Base-by-base conservation (phyloP, 495 filamentous ascomycete genomes). In the Penicillium argentinense region DNA sequence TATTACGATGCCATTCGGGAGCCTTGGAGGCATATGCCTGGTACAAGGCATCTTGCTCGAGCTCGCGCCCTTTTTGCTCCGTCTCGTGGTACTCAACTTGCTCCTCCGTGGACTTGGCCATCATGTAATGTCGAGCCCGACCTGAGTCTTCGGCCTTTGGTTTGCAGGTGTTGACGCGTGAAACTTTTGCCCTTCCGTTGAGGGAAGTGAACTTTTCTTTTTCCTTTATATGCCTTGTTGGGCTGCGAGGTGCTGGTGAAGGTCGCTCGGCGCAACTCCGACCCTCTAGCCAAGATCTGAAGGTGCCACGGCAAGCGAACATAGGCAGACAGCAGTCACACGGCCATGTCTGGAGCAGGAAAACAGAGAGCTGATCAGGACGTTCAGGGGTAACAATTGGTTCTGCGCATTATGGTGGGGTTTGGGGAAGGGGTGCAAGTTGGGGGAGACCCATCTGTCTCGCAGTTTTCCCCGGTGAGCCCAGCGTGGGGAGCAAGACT, bases 1-100 rank as follows among this genome's bases (percentile, higher is more conserved):
- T 67, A 19, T 49, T 42, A 25, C 55, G 60, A 49, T 76, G 64
- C 57, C 62, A 66, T 45, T 68, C 62, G 18, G 52, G 39, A 37
- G 54, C 50, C 39, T 68, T 62, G 7, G 62, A 47, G 5, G 47
- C 62, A 41, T 68, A 68, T 3, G 52, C 54, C 33, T 66, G 62
- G 24, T 68, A 68, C 8, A 68, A 44, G 1, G 45, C 62, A 60
- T 68, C 57, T 30, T 63, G 59, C 14, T 59, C 54, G 0, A 49
- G 17, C 8, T 32, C 30, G 8, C 26, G n/a, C 9, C 22, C 34
- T 41, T 61, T 64, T 6, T 41, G 32, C 9, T 22, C 21, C 9
- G 32, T 51, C 9, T 47, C 40, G 7, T 42, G 54, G 33, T 46
- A 41, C 34, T 56, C 60, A 11, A 55, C 36, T 16, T 58, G 49